Base-by-base conservation (phyloP, 164 flowering plant species). In the Warburgia ugandensis region DNA sequence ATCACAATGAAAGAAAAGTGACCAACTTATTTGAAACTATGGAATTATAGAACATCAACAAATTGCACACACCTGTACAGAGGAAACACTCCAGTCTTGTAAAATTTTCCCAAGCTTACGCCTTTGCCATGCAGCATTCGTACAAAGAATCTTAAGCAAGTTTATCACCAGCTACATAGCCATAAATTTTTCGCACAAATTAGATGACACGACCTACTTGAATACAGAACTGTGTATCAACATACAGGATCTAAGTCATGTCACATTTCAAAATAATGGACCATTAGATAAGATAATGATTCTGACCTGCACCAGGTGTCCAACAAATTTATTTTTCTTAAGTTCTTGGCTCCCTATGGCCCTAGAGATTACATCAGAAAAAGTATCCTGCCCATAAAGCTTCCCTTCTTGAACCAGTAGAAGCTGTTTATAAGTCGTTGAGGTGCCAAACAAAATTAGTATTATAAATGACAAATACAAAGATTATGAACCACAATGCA, bases 41-140 rank as follows among this genome's bases (percentile, higher is more conserved):
- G n/a, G n/a, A n/a, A n/a, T n/a, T n/a, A n/a, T 13, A 29, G 28
- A 37, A 29, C 4, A 35, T 48, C 38, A 32, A 48, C 25, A 37
- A 46, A 29, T 29, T 58, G 33, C 20, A 63, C 79, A 72, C 12
- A 88, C 99, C 97, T 94, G 99, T 35, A 81, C 60, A 48, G 77
- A 62, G 42, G 86, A 77, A 35, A 86, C 75, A 56, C 87, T 86
- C 99, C 99, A 94, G 56, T 94, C 99, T 63, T 94, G 91, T 61
- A 94, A 64, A 60, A 86, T 75, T 61, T 86, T 94, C 46, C 99
- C 99, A 66, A 94, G 92, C 68, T 94, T 88, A 41, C 97, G 97
- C 68, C 99, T 77, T 77, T 89, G 97, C 99, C 99, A 94, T 45
- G 99, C 85, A 65, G 78, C 48, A 77, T 94, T 94, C 51, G 99